Percentiles rank a stretch among this genome's conserved stretches.
Conservation (phyloP, 1,284 basidiomycete species). For the Pseudomicrostroma phylloplanum region DNA sequence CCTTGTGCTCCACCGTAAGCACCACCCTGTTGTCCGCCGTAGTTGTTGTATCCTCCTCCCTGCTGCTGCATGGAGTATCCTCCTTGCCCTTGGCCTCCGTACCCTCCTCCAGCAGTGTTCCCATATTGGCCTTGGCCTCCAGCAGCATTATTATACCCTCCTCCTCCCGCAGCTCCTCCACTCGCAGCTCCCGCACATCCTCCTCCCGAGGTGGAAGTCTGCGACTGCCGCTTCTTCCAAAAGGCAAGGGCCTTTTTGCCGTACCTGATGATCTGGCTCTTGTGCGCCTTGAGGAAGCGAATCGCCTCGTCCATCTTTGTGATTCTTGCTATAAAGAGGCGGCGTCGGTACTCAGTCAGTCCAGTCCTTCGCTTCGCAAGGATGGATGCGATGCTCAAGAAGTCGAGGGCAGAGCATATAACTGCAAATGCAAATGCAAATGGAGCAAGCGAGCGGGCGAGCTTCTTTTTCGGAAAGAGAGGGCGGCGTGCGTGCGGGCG, state of each 20-base stretch:
- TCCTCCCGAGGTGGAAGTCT: slow-evolving; percentile 30
- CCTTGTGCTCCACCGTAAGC: not conserved
- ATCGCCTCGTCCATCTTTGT: slow-evolving; percentile 33
- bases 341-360: too few relatives aligned
- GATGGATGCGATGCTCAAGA: too few relatives aligned
- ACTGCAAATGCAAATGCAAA: too few relatives aligned
- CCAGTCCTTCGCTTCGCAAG: too few relatives aligned
- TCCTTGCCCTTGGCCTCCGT: not conserved
- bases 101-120: slow-evolving; percentile 12
- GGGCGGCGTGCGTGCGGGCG: too few relatives aligned
- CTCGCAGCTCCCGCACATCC: slow-evolving; percentile 24
- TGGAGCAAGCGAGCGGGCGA: too few relatives aligned
- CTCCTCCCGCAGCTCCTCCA: slow-evolving; percentile 5
- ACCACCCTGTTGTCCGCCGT: not conserved
- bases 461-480: too few relatives aligned
- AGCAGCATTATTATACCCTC: too few relatives aligned
- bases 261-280: slow-evolving; percentile 30
- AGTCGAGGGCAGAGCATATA: too few relatives aligned
- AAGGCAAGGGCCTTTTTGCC: slow-evolving; percentile 27
- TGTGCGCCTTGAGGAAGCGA: slow-evolving; percentile 39
- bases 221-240: not conserved
- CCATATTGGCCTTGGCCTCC: not conserved
- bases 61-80: not conserved
- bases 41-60: not conserved
- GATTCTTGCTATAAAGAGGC: not conserved